Conservation (phyloP, 192 early-diverging fungal species). For the Backusella parvicylindrica region DNA sequence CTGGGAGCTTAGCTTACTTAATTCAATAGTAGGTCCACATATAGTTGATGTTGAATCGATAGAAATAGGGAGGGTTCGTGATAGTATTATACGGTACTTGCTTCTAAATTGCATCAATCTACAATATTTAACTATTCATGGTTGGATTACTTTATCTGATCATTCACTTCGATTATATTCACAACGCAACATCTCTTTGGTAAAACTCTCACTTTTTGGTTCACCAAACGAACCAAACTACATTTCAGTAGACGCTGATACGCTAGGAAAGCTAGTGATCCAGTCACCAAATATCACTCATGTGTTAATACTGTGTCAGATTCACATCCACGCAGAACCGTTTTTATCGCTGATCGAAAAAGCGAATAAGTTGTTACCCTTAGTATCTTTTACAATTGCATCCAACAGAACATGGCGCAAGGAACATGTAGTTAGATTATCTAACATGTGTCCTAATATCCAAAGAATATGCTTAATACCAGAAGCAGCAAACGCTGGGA, state of each 20-base stretch:
- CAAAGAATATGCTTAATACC: background rate
- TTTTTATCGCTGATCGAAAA: background rate
- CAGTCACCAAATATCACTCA: slow-evolving; percentile 7
- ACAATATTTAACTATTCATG: slow-evolving; percentile 8
- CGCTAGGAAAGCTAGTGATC: background rate
- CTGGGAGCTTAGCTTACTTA: background rate
- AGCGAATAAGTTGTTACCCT: background rate
- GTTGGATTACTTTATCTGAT: slow-evolving; percentile 19
- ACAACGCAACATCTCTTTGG: background rate
- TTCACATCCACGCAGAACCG: background rate
- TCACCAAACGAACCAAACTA: background rate
- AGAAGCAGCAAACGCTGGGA: background rate
- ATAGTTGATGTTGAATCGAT: background rate
- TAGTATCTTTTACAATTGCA: background rate
- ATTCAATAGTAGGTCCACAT: background rate
- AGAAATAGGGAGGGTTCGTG: background rate
- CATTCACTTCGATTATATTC: slow-evolving; percentile 3
- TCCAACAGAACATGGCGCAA: background rate
- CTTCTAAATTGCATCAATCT: slow-evolving; percentile 8
- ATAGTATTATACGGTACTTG: slow-evolving; percentile 6
- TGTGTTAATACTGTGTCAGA: background rate
- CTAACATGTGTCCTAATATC: background rate
- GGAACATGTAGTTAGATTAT: background rate
- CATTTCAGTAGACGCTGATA: background rate
- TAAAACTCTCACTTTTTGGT: background rate